Evolutionary conservation across 2,329 filamentous ascomycete genomes (phyloP), one percentile per base, ranked within the genome.

Genomic region (Alternaria consortialis): DNA sequence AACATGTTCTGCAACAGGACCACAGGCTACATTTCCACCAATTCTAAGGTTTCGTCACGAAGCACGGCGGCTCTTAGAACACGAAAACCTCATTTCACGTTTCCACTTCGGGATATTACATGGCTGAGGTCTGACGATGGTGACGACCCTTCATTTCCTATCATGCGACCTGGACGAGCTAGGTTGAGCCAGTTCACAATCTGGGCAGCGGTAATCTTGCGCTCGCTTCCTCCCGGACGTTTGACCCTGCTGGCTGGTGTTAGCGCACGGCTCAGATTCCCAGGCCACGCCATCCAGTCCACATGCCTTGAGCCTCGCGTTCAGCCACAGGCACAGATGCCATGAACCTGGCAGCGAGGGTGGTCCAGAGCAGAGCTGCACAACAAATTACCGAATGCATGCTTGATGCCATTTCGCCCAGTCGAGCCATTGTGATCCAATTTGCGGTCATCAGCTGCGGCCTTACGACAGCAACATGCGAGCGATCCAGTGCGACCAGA

Each of bases 201-300:
- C 72, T 62, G 72, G 75, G 74, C 75, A 67, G 68, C 61, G 65
- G 67, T 73, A 73, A 75, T 76, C 73, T 77, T 69, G 65, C 69
- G 58, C 72, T 77, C 75, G 76, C 76, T 78, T 77, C 70, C 68
- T 78, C 75, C 76, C 76, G 76, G 70, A 75, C 74, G 74, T 77
- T 53, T 75, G 73, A 73, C 71, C 74, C 72, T 77, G 70, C 66
- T 70, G 68, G 69, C 65, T 73, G 71, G 70, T 56, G 68, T 66
- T 67, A 71, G 72, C 68, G 69, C 67, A 67, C 69, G 64, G 68
- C 66, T 66, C 56, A 60, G 55, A 58, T 56, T 61, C 70, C 66
- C 62, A 73, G 68, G 58, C 67, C 62, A 62, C 60, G 64, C 62
- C 62, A 58, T 58, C 46, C 50, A 55, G 53, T 65, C 62, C 57